These are phyloP conservation scores for Penstemon davidsonii DNA, from an alignment of 257 asterid species.

Conservation along the genomic window DNA sequence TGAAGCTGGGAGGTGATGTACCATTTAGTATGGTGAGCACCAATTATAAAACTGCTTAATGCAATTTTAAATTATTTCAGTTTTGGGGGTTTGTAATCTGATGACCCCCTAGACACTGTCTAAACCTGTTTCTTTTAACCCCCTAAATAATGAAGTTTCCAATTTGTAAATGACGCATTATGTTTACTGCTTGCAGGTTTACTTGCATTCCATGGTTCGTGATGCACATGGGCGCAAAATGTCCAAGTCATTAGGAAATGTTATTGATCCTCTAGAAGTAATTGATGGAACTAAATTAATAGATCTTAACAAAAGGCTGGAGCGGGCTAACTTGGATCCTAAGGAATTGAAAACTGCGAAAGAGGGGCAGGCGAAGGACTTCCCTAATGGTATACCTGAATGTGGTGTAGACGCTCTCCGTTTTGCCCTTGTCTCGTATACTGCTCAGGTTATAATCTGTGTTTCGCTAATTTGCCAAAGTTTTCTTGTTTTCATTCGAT, in stretches of 20 bases:
- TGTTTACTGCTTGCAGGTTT: slow-evolving; percentile 51
- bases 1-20: slow-evolving; percentile 89
- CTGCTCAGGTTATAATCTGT: slow-evolving; percentile 76
- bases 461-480: slow-evolving; percentile 12
- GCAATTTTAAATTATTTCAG: not conserved
- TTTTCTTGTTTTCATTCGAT: not conserved
- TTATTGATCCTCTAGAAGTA: slow-evolving; percentile 87
- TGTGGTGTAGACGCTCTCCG: slow-evolving; percentile 98
- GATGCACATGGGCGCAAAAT: slow-evolving; percentile 99
- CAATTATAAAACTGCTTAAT: not conserved
- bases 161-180: slow-evolving; percentile 6
- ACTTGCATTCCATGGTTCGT: slow-evolving; percentile 92
- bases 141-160: slow-evolving; percentile 6
- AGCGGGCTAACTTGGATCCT: slow-evolving; percentile 88
- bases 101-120: not conserved
- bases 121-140: not conserved
- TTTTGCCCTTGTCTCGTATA: slow-evolving; percentile 89
- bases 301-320: slow-evolving; percentile 85
- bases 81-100: not conserved
- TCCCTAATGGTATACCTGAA: slow-evolving; percentile 87
- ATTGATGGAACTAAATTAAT: slow-evolving; percentile 69
- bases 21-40: slow-evolving; percentile 79
- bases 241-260: slow-evolving; percentile 99
- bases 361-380: slow-evolving; percentile 88
- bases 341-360: slow-evolving; percentile 75